phyloP scores from a whole-genome alignment of 495 filamentous ascomycete genomes.

The Thozetella sp. region DNA sequence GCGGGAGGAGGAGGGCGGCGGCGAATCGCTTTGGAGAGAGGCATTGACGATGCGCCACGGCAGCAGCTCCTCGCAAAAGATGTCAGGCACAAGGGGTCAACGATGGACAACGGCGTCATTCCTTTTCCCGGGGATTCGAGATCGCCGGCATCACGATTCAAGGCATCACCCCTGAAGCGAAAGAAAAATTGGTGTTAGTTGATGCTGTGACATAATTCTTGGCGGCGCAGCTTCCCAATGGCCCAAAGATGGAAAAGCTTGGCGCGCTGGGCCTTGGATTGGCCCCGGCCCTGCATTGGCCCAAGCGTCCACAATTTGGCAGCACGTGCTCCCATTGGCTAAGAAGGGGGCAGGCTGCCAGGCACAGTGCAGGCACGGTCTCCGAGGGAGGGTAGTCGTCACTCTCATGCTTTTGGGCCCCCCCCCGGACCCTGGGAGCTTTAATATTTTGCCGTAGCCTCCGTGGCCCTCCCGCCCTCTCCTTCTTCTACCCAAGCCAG shows the following conservation, averaged over 20 bases:
- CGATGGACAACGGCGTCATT: no score
- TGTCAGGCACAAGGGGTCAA: no score
- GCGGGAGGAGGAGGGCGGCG: no score
- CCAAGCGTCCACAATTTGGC: not conserved
- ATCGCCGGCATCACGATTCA: no score
- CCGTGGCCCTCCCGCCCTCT: not conserved
- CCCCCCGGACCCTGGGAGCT: not conserved
- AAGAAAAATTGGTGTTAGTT: not conserved
- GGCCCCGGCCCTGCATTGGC: slow-evolving; percentile 1
- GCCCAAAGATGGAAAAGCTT: not conserved
- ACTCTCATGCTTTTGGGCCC: not conserved
- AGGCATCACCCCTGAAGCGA: not conserved
- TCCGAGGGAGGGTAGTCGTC: not conserved
- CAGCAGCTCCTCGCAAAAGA: no score
- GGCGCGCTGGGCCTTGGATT: not conserved
- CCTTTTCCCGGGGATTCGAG: no score
- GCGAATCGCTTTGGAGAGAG: no score
- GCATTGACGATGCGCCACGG: no score
- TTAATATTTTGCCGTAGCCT: slow-evolving; percentile 1
- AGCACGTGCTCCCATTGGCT: not conserved
- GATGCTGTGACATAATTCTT: not conserved
- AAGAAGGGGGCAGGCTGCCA: not conserved
- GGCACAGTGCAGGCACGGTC: not conserved
- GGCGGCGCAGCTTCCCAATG: not conserved
- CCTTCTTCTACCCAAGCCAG: not conserved